These are phyloP conservation scores for Wickerhamiella spandovensis DNA, from an alignment of 805 yeast genomes.

Conservation along the genomic window DNA sequence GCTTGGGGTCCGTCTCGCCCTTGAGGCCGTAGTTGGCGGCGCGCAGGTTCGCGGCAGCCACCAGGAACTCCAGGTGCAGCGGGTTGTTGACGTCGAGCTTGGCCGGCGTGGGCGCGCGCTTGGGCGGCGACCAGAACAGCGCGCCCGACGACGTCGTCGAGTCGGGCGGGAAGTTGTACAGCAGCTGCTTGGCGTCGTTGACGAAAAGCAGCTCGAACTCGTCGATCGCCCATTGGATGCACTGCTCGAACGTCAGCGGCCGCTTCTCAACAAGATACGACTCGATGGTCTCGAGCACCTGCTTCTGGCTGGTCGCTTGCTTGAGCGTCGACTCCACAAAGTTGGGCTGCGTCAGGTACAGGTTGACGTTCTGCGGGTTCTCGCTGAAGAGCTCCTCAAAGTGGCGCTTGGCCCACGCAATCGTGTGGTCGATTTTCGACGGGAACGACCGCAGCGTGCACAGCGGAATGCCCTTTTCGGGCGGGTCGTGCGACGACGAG, in stretches of 20 bases:
- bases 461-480: constrained; percentile 92
- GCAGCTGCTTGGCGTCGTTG: constrained; percentile 77
- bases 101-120: constrained; percentile 87
- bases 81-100: constrained; percentile 59
- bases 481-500: constrained; percentile 95
- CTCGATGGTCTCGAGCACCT: constrained; percentile 62
- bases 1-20: constrained; percentile 43
- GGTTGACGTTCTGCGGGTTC: constrained; percentile 84
- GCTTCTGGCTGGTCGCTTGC: constrained; percentile 84
- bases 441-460: constrained; percentile 98
- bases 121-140: constrained; percentile 96
- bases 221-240: constrained; percentile 86
- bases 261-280: constrained; percentile 60
- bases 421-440: constrained; percentile 94
- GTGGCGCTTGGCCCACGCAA: constrained; percentile 96
- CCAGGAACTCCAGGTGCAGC: constrained; percentile 71
- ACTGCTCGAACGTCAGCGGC: constrained; percentile 84
- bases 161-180: constrained; percentile 90
- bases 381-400: constrained; percentile 88
- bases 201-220: constrained; percentile 78
- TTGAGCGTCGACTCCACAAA: constrained; percentile 84
- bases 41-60: constrained; percentile 81
- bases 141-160: constrained; percentile 82
- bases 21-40: constrained; percentile 85
- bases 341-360: constrained; percentile 81